Evolutionary conservation across 177 flowering plant genomes (phyloP).

Genomic region (Vitis hybrid): DNA sequence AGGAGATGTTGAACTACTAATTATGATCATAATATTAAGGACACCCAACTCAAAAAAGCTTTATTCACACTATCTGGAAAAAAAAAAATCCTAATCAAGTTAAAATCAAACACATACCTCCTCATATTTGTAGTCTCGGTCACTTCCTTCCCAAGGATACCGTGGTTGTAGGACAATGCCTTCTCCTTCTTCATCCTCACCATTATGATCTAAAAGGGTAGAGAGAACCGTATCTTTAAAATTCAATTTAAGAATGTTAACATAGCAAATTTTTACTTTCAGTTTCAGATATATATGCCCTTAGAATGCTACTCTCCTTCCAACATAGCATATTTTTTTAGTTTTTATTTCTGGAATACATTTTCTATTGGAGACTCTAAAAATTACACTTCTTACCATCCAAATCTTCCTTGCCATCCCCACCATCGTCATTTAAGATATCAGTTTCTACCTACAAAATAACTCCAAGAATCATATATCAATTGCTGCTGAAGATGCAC

Average conservation of each 20-base stretch:
- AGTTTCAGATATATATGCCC: background rate
- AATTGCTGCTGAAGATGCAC: background rate
- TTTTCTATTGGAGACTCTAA: no score
- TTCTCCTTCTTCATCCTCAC: constrained; percentile 74
- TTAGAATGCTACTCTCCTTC: no score
- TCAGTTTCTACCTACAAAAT: constrained; percentile 64
- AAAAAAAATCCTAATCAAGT: background rate
- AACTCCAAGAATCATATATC: background rate
- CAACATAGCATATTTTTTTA: no score
- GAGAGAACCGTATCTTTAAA: background rate
- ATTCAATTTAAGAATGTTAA: background rate
- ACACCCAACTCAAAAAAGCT: background rate
- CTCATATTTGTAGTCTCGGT: constrained; percentile 81
- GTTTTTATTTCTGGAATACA: no score
- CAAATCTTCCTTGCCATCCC: constrained; percentile 47
- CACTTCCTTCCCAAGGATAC: constrained; percentile 91
- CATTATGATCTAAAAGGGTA: constrained; percentile 33
- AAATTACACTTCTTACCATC: constrained; percentile 40
- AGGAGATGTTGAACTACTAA: no score
- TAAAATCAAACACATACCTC: constrained; percentile 44
- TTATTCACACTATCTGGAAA: no score
- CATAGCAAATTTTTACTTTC: background rate
- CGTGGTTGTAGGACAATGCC: constrained; percentile 46
- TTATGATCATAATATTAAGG: background rate
- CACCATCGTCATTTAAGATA: constrained; percentile 50